Base-by-base conservation (phyloP, 75 land plant genomes). In the Selaginella moellendorffii region DNA sequence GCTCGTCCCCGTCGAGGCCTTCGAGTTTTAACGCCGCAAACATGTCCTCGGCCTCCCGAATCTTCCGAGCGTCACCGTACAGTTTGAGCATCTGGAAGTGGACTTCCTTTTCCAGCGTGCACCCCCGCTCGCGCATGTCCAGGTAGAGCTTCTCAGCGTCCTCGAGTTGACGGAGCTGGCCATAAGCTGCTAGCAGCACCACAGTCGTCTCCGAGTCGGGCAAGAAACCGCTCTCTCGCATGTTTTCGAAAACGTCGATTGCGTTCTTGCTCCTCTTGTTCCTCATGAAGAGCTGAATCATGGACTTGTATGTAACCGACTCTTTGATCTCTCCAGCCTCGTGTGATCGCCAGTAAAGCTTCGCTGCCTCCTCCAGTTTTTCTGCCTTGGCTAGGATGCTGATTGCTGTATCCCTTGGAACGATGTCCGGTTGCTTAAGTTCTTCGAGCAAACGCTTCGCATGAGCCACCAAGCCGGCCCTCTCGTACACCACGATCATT, bases 51-150 rank as follows among this genome's bases (percentile, higher is more conserved):
- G 87, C 76, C 21, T 68, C 74, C 29, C 77, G 52, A 21, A 86
- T 73, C 64, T 84, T 79, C 21, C 79, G 42, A 25, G 64, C 70
- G 53, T 73, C 71, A 0, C 97, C 99, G 30, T 80, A 69, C 27
- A 90, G 53, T 31, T 81, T 79, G 67, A 95, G 68, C 99, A 95
- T 95, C 65, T 86, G 83, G 30, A 82, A 82, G 61, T 95, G 99
- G 22, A 86, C 86, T 42, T 79, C 73, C 60, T 82, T 82, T 0
- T 78, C 27, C 29, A 86, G 82, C 25, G 80, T 62, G 51, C 83
- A 84, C 9, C 91, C 91, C 53, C 80, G 79, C 27, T 82, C 78
- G 61, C 79, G 76, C 80, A 90, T 76, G 70, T 86, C 84, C 28
- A 2, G 26, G 58, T 90, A 95, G 2, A 90, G 28, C 2, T 67